Percentiles rank a stretch among this genome's conserved stretches.
Evolutionary conservation across 2,329 filamentous ascomycete genomes (phyloP).

Genomic region (Fusarium burgessii): DNA sequence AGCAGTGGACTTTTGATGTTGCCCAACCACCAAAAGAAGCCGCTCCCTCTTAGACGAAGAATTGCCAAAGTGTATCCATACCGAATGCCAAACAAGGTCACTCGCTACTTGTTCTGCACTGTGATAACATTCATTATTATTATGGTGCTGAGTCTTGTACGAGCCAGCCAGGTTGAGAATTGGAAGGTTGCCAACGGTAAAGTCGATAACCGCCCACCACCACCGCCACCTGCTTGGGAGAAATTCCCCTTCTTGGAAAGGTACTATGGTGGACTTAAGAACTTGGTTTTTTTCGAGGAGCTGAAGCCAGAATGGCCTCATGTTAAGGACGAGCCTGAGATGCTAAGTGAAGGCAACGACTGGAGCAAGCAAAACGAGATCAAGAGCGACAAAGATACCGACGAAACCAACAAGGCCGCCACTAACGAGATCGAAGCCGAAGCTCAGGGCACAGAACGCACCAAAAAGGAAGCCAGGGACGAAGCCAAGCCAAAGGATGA

Average conservation of each 20-base stretch:
- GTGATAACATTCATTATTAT: conserved; percentile 77
- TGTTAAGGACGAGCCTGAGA: conserved; percentile 66
- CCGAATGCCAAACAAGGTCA: conserved; percentile 77
- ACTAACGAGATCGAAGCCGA: conserved; percentile 34
- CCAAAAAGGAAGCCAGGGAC: conserved; percentile 14
- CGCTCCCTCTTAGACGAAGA: conserved; percentile 31
- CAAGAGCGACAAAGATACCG: conserved; percentile 30
- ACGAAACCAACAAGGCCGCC: conserved; percentile 34
- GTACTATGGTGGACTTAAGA: conserved; percentile 90
- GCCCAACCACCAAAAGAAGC: conserved; percentile 52
- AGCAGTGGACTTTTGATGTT: conserved; percentile 60
- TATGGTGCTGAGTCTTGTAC: conserved; percentile 81
- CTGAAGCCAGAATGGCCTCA: conserved; percentile 87
- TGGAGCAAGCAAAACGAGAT: conserved; percentile 31
- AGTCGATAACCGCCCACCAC: conserved; percentile 60
- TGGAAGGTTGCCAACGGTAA: conserved; percentile 68
- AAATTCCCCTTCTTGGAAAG: conserved; percentile 85
- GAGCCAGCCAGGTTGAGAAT: conserved; percentile 79
- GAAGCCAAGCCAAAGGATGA: conserved; percentile 22
- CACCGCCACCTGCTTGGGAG: conserved; percentile 82
- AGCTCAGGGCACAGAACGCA: conserved; percentile 4
- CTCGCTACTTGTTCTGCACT: conserved; percentile 81
- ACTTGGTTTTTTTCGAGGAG: conserved; percentile 71
- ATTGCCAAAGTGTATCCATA: conserved; percentile 59
- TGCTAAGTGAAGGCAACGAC: conserved; percentile 35